Evolutionary conservation across 2,329 filamentous ascomycete species (phyloP), one percentile per base, ranked within the genome.

Genomic region (Neopestalotiopsis rosae): DNA sequence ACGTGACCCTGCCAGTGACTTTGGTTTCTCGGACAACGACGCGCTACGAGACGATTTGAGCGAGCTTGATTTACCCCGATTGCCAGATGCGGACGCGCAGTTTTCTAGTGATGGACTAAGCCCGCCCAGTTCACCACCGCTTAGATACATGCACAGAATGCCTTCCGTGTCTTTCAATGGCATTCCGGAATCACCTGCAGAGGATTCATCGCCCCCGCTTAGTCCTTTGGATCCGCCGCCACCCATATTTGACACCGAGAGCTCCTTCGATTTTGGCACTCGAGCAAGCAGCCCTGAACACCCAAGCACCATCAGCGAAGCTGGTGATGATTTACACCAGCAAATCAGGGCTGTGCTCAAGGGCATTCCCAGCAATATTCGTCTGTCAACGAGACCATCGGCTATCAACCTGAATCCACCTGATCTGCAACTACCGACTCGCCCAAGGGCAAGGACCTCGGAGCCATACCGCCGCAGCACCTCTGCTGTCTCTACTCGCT

Each of bases 341-440:
- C 94, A 95, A 77, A 95, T 97, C 63, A 92, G 89, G 75, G 89
- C 92, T 65, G 92, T 97, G 68, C 86, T 97, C 52, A 89, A 90
- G 69, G 91, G 87, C 24, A 93, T 97, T 71, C 94, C 94, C 1
- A 91, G 91, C 40, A 90, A 91, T 71, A 97, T 98, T 74, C 91
- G 90, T 65, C 85, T 98, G 57, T 89, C 89, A 1, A 85, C 87
- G 2, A 86, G 87, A 64, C 82, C 85, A 1, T 83, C 85, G 68
- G 75, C 83, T 24, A 71, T 88, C 70, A 86, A 88, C 62, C 78
- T 90, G 67, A 90, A 90, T 75, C 88, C 88, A 0, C 88, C 88
- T 0, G 88, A 90, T 69, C 79, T 90, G 57, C 84, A 86, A 67
- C 78, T 87, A 52, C 88, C 77, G 61, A 61, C 85, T 28, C 80